Conservation (phyloP, 1,139 yeast species). For the Lodderomyces metapsilosis region DNA sequence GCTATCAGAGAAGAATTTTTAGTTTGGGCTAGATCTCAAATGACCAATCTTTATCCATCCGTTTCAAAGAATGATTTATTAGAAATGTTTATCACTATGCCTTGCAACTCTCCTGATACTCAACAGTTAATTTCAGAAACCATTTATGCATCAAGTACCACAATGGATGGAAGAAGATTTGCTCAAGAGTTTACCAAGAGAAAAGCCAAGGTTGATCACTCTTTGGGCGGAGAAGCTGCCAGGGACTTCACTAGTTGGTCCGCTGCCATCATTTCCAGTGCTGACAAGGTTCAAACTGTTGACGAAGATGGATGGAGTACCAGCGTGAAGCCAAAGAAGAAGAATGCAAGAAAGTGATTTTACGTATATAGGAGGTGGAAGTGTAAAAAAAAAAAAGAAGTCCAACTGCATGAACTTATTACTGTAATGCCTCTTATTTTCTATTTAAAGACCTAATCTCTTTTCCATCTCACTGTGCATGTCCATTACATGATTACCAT, state of each 20-base stretch:
- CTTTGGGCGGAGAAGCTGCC: constrained; percentile 30
- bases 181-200: constrained; percentile 86
- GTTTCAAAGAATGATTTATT: constrained; percentile 76
- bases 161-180: constrained; percentile 94
- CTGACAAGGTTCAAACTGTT: constrained; percentile 45
- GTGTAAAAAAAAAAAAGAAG: neutral
- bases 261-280: constrained; percentile 55
- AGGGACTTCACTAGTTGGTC: constrained; percentile 65
- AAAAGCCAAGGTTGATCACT: constrained; percentile 67
- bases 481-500: constrained; percentile 40
- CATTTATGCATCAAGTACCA: constrained; percentile 82
- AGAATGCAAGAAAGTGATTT: constrained; percentile 15
- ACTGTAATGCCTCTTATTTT: neutral
- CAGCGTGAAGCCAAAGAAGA: constrained; percentile 55
- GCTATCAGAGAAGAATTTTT: constrained; percentile 64
- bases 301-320: constrained; percentile 78
- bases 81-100: constrained; percentile 77
- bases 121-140: constrained; percentile 89
- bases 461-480: constrained; percentile 74
- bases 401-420: neutral
- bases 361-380: no score
- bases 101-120: constrained; percentile 64
- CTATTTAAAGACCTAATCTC: constrained; percentile 51
- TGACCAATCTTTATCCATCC: constrained; percentile 70
- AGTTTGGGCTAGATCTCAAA: constrained; percentile 78